Evolutionary conservation across 2,329 filamentous ascomycete genomes (phyloP).

Genomic region (Cryoendolithus antarcticus): DNA sequence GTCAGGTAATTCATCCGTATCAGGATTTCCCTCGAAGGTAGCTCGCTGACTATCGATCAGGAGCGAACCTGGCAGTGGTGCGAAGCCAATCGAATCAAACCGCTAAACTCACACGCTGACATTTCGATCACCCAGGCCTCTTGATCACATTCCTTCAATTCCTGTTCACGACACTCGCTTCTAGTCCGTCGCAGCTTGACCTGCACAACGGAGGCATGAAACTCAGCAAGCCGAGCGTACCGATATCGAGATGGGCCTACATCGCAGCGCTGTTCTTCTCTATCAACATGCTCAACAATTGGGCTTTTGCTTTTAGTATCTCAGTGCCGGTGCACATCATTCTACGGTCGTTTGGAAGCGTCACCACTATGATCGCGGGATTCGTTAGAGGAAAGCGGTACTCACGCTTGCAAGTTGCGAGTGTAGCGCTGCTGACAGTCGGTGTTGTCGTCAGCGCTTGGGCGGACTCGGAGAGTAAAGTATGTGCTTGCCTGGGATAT

Average conservation of each 20-base stretch:
- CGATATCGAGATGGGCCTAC: constrained; percentile 69
- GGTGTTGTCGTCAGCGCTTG: constrained; percentile 82
- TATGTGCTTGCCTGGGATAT: constrained; percentile 24
- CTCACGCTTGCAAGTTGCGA: constrained; percentile 63
- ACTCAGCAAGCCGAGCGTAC: constrained; percentile 44
- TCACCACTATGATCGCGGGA: constrained; percentile 89
- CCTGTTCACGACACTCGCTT: constrained; percentile 50
- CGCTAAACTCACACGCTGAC: not conserved
- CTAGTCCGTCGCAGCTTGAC: constrained; percentile 9
- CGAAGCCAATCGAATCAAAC: constrained; percentile 9
- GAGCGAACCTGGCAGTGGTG: constrained; percentile 74
- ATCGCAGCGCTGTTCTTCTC: constrained; percentile 85
- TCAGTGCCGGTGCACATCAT: constrained; percentile 97
- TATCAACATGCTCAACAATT: constrained; percentile 95
- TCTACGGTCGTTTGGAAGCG: constrained; percentile 83
- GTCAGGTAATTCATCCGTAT: constrained; percentile 51
- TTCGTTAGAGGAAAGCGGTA: constrained; percentile 78
- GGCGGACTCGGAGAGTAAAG: constrained; percentile 79
- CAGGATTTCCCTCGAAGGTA: not conserved
- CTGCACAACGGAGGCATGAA: not conserved
- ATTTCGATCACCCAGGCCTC: constrained; percentile 44
- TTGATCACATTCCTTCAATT: constrained; percentile 41
- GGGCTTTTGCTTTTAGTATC: constrained; percentile 93
- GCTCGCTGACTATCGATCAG: constrained; percentile 29
- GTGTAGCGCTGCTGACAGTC: constrained; percentile 69